Evolutionary conservation across 2,329 filamentous ascomycete genomes (phyloP), one percentile per base, ranked within the genome.

Genomic region (Coleophoma eucalyptorum): DNA sequence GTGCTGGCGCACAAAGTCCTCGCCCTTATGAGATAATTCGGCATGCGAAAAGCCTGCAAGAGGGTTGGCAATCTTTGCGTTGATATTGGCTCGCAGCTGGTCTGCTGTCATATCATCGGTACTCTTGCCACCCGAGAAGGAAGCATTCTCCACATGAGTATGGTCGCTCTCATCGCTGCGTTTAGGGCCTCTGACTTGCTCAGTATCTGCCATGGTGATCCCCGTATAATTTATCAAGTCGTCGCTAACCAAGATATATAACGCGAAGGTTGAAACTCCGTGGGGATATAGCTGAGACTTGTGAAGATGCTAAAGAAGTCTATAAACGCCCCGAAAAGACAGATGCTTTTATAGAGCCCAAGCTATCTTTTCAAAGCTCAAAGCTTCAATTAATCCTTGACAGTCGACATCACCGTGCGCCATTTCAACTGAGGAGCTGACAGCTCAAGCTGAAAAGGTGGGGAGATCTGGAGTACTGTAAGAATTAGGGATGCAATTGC

Each of bases 1-100:
- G 58, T 86, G 72, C 46, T 75, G 67, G 21, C 72, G 66, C 20
- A 80, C 83, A 63, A 85, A 87, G 5, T 73, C 72, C 48, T 79
- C 77, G 13, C 82, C 84, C 66, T 78, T 77, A 33, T 69, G 70
- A 43, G 70, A 72, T 13, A 88, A 70, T 54, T 83, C 73, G 4
- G 74, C 69, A 38, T 73, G 68, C 15, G 64, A 71, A 51, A 72
- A 72, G 12, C 74, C 76, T 3, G 72, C 70, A 7, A 81, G 67
- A 10, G 78, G 78, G 53, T 80, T 80, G 19, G 74, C 76, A 42
- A 81, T 70, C 60, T 76, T 79, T 3, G 77, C 75, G 50, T 72
- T 71, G 47, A 69, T 53, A 46, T 69, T 67, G n/a, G 51, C 49
- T 41, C 58, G 47, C 18, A 54, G 43, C 40, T 56, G 52, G 18